phyloP scores from a whole-genome alignment of 2,329 filamentous ascomycete species.

The Aurifilum marmelostoma region DNA sequence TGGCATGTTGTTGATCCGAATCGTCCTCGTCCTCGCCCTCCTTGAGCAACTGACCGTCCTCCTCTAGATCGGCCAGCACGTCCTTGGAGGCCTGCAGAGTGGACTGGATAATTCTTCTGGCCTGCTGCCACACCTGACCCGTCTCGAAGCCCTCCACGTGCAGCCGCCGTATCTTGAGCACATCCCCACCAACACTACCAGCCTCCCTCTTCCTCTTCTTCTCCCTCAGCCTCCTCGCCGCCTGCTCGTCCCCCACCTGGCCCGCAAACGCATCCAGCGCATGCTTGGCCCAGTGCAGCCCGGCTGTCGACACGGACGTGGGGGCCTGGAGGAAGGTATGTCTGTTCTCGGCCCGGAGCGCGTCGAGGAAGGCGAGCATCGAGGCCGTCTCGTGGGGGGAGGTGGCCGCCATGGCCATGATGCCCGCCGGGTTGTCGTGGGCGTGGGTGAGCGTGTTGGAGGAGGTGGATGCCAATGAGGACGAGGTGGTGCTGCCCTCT shows the following conservation, averaged over 20 bases:
- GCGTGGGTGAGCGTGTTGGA: constrained; percentile 65
- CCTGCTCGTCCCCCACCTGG: constrained; percentile 73
- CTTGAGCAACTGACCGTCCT: constrained; percentile 35
- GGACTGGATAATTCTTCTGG: constrained; percentile 73
- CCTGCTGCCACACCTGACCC: constrained; percentile 93
- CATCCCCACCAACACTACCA: constrained; percentile 48
- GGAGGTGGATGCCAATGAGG: constrained; percentile 62
- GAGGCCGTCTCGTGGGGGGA: constrained; percentile 41
- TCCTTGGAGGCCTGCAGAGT: constrained; percentile 54
- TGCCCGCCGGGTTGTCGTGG: constrained; percentile 37
- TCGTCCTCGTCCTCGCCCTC: background rate
- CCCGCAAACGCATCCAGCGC: constrained; percentile 79
- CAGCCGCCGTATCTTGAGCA: constrained; percentile 79
- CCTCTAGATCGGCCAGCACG: constrained; percentile 53
- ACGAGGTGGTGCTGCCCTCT: constrained; percentile 57
- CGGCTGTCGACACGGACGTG: constrained; percentile 66
- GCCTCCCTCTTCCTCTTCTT: constrained; percentile 75
- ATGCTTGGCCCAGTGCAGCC: constrained; percentile 76
- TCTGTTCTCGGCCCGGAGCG: constrained; percentile 62
- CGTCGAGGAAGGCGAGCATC: constrained; percentile 57
- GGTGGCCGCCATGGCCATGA: constrained; percentile 40
- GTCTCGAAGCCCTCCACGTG: constrained; percentile 87
- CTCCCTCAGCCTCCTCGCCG: constrained; percentile 63
- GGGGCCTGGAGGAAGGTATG: constrained; percentile 79
- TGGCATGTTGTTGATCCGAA: constrained; percentile 36